Evolutionary conservation across 2,329 filamentous ascomycete genomes (phyloP).

Genomic region (Exophiala xenobiotica): DNA sequence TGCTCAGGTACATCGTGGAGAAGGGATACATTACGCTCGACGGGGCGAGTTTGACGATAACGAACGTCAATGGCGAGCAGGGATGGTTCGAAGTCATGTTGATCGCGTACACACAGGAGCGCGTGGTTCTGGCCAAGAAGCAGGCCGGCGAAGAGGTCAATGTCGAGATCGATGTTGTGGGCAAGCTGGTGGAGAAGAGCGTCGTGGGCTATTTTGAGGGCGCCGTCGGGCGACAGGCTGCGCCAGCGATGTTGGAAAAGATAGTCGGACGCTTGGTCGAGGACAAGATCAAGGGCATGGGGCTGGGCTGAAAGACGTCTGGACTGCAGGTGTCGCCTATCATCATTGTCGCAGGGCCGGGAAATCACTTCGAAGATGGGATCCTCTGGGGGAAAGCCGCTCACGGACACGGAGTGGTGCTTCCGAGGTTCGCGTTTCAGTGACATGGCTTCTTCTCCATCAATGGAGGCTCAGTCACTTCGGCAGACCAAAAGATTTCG

Average conservation of each 20-base stretch:
- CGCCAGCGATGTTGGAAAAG: conserved; percentile 64
- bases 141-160: conserved; percentile 78
- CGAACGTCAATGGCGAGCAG: conserved; percentile 73
- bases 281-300: conserved; percentile 56
- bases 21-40: conserved; percentile 96
- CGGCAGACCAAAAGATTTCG: too few relatives aligned
- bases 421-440: too few relatives aligned
- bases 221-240: conserved; percentile 32
- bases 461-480: too few relatives aligned
- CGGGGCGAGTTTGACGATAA: conserved; percentile 90
- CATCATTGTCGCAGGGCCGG: too few relatives aligned
- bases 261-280: conserved; percentile 74
- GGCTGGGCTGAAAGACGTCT: too few relatives aligned
- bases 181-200: conserved; percentile 70
- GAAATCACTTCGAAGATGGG: too few relatives aligned
- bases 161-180: conserved; percentile 86
- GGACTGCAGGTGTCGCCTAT: too few relatives aligned
- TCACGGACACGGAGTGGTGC: too few relatives aligned
- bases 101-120: conserved; percentile 93
- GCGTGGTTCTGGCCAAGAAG: conserved; percentile 80
- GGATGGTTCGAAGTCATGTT: conserved; percentile 96
- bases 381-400: too few relatives aligned
- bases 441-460: too few relatives aligned
- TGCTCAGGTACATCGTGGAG: conserved; percentile 87
- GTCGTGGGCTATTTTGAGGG: conserved; percentile 71